Evolutionary conservation across 306 rosid species (phyloP).

Genomic region (Astragalus glycyphyllos): DNA sequence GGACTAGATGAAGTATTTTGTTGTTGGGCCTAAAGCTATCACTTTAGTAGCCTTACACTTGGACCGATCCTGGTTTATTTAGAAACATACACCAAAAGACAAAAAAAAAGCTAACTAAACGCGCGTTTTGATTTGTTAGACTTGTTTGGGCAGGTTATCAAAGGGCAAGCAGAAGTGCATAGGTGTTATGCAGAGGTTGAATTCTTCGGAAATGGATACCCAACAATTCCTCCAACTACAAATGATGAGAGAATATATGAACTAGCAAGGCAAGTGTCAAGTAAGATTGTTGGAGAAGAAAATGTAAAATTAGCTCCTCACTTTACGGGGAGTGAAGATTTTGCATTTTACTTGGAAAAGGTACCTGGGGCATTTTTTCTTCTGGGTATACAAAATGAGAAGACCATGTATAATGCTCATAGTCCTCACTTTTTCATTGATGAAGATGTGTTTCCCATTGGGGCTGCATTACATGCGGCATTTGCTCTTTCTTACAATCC

Average conservation of each 20-base stretch:
- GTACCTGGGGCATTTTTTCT: conserved; percentile 79
- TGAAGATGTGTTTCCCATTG: conserved; percentile 76
- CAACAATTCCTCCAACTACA: conserved; percentile 72
- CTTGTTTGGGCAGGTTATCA: conserved; percentile 56
- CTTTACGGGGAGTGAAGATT: conserved; percentile 89
- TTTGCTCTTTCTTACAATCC: conserved; percentile 74
- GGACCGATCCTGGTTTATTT: too few species aligned
- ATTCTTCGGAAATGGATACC: conserved; percentile 68
- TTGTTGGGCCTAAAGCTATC: too few species aligned
- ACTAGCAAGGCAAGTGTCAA: conserved; percentile 54
- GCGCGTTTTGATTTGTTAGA: too few species aligned
- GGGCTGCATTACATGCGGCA: conserved; percentile 83
- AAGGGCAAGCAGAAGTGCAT: conserved; percentile 77
- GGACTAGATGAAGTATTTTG: too few species aligned
- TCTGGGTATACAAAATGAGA: conserved; percentile 65
- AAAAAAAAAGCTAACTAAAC: too few species aligned
- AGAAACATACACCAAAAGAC: too few species aligned
- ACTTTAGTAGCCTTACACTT: too few species aligned
- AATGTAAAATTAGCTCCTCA: conserved; percentile 56
- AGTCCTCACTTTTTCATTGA: conserved; percentile 67
- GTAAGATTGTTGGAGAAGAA: conserved; percentile 71
- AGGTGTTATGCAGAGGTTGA: conserved; percentile 74
- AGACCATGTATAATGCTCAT: conserved; percentile 64
- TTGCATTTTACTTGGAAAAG: conserved; percentile 77
- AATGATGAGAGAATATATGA: conserved; percentile 69